Evolutionary conservation across 805 yeast species (phyloP), one percentile per base, ranked within the genome.

Genomic region (Saccharomyces jurei): DNA sequence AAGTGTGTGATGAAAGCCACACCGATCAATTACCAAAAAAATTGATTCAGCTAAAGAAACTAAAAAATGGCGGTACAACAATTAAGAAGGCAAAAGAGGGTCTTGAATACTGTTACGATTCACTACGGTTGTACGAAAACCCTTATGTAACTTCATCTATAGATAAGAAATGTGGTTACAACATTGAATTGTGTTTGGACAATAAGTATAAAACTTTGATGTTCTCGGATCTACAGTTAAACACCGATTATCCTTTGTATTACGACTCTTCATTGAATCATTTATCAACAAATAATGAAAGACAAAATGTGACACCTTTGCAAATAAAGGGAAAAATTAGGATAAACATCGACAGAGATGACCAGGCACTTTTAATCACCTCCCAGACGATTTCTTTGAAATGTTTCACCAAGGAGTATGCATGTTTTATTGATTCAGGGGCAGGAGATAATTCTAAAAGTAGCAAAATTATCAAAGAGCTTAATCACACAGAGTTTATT

Each of bases 41-140:
- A 48, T 46, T 51, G 31, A 46, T 61, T 5, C 57, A 56, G 31
- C 51, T 61, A 17, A 57, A 52, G 28, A 50, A 54, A 27, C 49
- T 61, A 47, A 58, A 58, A 53, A 54, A 60, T 36, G 57, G 58
- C 29, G 63, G 64, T n/a, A 61, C 64, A 6, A 60, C 61, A 17
- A 53, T 61, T n/a, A 53, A 53, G 41, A 60, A 60, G 41, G 62
- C 60, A 41, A 29, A 57, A 6, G 60, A 58, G 6, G 52, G 56
- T 9, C 55, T 44, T 31, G 58, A 60, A 21, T 61, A 60, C 36
- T 54, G 54, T 27, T 61, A 61, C 50, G 51, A 58, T 48, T 62
- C 64, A 14, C 25, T 55, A 25, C 57, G 57, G 46, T 47, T 44
- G 13, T 48, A 56, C 21, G 50, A 49, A 13, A 61, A 61, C 31